Evolutionary conservation across 495 filamentous ascomycete species (phyloP), one percentile per base, ranked within the genome.

Genomic region (Penicillium robsamsonii): DNA sequence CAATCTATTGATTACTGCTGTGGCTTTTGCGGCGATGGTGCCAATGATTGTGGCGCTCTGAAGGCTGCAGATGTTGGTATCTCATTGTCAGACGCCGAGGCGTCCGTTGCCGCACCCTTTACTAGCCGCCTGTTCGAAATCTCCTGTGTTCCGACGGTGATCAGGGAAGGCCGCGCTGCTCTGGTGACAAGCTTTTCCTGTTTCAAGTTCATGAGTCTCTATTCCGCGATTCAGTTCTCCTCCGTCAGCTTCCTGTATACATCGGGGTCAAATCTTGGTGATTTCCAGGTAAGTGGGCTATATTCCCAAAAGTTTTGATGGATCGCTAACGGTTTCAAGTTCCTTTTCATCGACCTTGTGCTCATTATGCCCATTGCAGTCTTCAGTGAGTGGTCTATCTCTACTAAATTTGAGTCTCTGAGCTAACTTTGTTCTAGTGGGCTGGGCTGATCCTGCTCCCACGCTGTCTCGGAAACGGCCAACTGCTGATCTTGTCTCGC

Each of bases 121-220:
- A 99, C 95, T 4, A 96, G 91, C 55, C 86, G 92, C 17, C 80
- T 95, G 22, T 99, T 99, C 64, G 92, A 99, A 70, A 96, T 97
- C 60, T 90, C 89, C 13, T 99, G 95, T 73, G 92, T 99, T 24
- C 95, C 92, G 29, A 87, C 92, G 55, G 83, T 97, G 57, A 97
- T 99, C 53, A 80, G 85, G 83, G 95, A 99, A 78, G 95, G 95
- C 5, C 86, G 95, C 56, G 93, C 93, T 43, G 88, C 95, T 45
- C 79, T 99, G 17, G 92, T 97, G 7, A 99, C 95, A 27, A 97
- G 92, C 68, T 99, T 99, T 74, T 96, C 90, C 74, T 99, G 95
- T 76, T 99, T 99, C 77, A 99, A 99, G 72, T 99, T 92, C 70
- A 99, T 99, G 95, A 96, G 91, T 64, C 74, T 99, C 56, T 99